Evolutionary conservation across 2,329 filamentous ascomycete species (phyloP), one percentile per base, ranked within the genome.

Genomic region (Diaporthe citriasiana): DNA sequence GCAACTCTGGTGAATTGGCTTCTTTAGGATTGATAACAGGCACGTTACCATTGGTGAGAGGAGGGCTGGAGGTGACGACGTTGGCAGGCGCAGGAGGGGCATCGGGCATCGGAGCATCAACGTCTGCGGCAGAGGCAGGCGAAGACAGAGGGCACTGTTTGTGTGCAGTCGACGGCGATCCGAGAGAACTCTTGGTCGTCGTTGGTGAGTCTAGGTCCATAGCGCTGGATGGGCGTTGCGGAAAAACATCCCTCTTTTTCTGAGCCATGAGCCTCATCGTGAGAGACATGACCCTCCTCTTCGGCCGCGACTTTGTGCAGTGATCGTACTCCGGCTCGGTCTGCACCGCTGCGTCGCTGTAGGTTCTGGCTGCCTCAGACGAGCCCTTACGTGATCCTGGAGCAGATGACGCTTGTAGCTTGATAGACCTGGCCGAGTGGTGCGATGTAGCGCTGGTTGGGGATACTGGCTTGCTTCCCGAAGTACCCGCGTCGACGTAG

Each of bases 401-500:
- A 0, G 79, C 77, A 3, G 76, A 72, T 3, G 84, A 83, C 3
- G 80, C 79, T 6, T 78, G 81, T n/a, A 77, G 75, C 68, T 82
- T 82, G 38, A 78, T 77, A 2, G 76, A 73, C 35, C 79, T 79
- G 3, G 77, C 65, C 0, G 82, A 78, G 15, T 80, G 81, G 0
- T 85, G 84, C 0, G 86, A 88, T 3, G 79, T 78, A 2, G 81
- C 81, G 53, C 84, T 86, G 2, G 82, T 79, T 0, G 89, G 89
- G 0, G 89, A 91, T 0, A 83, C 85, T 0, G 88, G 89, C 75
- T 89, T 87, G 79, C 88, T 88, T 73, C 87, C 83, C 2, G 87
- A 87, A 12, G 88, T 89, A 13, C 85, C 86, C 4, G 86, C 85
- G 77, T 91, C 89, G 0, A 88, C 85, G 73, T 90, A 90, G 7